Percentiles rank a stretch among this genome's conserved stretches.
phyloP scores from a whole-genome alignment of 805 yeast genomes.

The Candida sanyiensis region DNA sequence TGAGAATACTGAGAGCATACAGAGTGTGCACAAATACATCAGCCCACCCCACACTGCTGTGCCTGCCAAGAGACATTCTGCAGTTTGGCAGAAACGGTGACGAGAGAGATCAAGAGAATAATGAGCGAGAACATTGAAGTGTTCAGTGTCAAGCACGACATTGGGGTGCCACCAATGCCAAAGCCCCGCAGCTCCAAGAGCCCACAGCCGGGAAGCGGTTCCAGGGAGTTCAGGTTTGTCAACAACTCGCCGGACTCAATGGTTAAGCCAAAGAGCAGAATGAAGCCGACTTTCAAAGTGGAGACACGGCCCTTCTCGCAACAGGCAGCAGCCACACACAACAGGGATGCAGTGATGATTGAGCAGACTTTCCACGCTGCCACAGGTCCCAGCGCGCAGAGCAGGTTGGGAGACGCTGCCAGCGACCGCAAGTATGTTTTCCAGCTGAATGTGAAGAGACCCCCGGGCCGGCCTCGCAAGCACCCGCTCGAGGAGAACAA shows the following conservation, averaged over 20 bases:
- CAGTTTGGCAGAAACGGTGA: too few relatives aligned
- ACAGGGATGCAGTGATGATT: constrained; percentile 15
- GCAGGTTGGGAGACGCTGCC: not conserved
- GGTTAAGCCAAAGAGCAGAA: constrained; percentile 15
- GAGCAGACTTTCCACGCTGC: constrained; percentile 20
- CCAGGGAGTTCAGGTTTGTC: constrained; percentile 21
- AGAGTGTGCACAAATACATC: too few relatives aligned
- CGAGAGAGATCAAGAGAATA: too few relatives aligned
- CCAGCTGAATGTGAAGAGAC: constrained; percentile 30
- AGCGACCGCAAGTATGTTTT: constrained; percentile 17
- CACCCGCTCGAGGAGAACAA: constrained; percentile 43
- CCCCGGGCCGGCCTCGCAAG: constrained; percentile 47
- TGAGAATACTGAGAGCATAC: too few relatives aligned
- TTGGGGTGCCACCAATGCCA: not conserved
- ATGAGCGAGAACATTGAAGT: constrained; percentile 6
- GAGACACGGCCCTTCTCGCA: constrained; percentile 9
- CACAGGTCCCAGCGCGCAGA: too few relatives aligned
- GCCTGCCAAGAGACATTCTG: too few relatives aligned
- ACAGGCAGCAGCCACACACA: constrained; percentile 5
- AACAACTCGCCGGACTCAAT: constrained; percentile 20
- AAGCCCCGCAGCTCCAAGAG: not conserved
- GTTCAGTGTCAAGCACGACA: constrained; percentile 3
- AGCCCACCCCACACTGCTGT: too few relatives aligned
- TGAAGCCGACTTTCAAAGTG: constrained; percentile 25
- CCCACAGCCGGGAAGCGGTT: not conserved